Percentiles rank a stretch among this genome's conserved stretches.
These are phyloP conservation scores for Paramyrothecium roridum DNA, from an alignment of 2,329 filamentous ascomycete genomes.

Conservation along the genomic window DNA sequence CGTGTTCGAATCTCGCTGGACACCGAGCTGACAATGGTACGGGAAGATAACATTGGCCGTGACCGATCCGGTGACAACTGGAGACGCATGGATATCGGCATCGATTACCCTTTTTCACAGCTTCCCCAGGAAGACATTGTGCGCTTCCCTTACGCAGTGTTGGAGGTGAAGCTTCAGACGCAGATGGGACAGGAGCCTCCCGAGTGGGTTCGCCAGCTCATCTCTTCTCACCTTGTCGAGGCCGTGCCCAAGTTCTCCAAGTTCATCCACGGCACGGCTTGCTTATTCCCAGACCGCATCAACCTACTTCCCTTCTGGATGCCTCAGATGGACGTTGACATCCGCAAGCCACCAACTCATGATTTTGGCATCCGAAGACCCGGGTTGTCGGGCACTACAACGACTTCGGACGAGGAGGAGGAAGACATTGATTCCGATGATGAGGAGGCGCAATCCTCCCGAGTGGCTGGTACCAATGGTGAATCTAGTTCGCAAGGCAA, in stretches of 20 bases:
- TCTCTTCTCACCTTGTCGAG: slow-evolving; percentile 90
- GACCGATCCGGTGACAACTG: slow-evolving; percentile 81
- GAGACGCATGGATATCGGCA: slow-evolving; percentile 95
- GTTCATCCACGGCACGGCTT: slow-evolving; percentile 94
- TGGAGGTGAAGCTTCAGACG: slow-evolving; percentile 97
- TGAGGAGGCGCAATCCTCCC: slow-evolving; percentile 37
- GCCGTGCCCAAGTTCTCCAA: slow-evolving; percentile 99
- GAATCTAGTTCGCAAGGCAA: slow-evolving; percentile 35
- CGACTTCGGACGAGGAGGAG: slow-evolving; percentile 75
- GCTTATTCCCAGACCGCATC: slow-evolving; percentile 82
- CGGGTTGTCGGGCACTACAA: slow-evolving; percentile 70
- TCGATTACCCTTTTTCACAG: slow-evolving; percentile 92
- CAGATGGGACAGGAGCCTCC: slow-evolving; percentile 93
- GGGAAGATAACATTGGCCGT: slow-evolving; percentile 87
- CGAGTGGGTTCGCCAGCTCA: slow-evolving; percentile 93
- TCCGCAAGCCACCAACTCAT: slow-evolving; percentile 85
- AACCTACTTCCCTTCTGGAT: slow-evolving; percentile 94
- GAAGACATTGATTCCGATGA: slow-evolving; percentile 58
- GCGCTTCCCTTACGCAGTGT: slow-evolving; percentile 90
- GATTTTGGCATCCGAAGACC: slow-evolving; percentile 88
- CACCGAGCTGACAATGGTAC: slow-evolving; percentile 90
- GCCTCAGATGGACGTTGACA: slow-evolving; percentile 97
- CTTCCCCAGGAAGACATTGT: slow-evolving; percentile 81
- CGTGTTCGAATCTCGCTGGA: slow-evolving; percentile 95
- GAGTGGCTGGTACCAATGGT: slow-evolving; percentile 18